Percentiles rank a stretch among this genome's conserved stretches.
These are phyloP conservation scores for Microbotryum scabiosae DNA, from an alignment of 1,284 basidiomycete genomes.

Conservation along the genomic window DNA sequence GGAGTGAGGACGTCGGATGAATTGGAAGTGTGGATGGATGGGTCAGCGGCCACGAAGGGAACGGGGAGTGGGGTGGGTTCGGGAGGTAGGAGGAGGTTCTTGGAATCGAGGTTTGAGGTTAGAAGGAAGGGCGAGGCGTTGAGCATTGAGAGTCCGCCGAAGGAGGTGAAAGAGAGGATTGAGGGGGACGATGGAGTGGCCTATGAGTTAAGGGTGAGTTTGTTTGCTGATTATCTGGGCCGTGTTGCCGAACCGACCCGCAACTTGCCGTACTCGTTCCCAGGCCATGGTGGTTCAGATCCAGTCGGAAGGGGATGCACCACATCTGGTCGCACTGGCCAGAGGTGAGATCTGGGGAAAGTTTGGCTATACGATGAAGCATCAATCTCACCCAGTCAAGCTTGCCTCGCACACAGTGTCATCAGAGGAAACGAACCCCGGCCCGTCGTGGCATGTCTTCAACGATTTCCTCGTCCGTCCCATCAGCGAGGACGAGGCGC, in stretches of 20 bases:
- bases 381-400: background rate
- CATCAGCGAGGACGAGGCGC: slow-evolving; percentile 72
- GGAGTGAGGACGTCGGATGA: slow-evolving; percentile 69
- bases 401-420: slow-evolving; percentile 49
- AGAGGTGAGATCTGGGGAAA: slow-evolving; percentile 51
- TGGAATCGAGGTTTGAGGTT: slow-evolving; percentile 37
- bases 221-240: too few species aligned
- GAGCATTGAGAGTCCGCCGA: slow-evolving; percentile 8
- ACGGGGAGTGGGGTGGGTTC: background rate
- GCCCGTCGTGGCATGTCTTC: slow-evolving; percentile 77
- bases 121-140: slow-evolving; percentile 26
- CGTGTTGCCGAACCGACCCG: background rate
- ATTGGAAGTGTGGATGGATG: slow-evolving; percentile 67
- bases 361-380: background rate
- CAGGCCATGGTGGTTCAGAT: slow-evolving; percentile 78
- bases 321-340: slow-evolving; percentile 83
- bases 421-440: slow-evolving; percentile 43
- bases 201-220: slow-evolving; percentile 64
- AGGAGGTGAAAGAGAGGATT: slow-evolving; percentile 47
- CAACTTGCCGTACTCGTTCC: background rate
- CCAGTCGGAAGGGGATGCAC: slow-evolving; percentile 60
- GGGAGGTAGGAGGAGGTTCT: slow-evolving; percentile 28
- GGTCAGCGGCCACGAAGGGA: slow-evolving; percentile 5
- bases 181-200: slow-evolving; percentile 49
- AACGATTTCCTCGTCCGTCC: slow-evolving; percentile 91